phyloP scores from a whole-genome alignment of 805 yeast species.

The Wickerhamomyces hampshirensis region DNA sequence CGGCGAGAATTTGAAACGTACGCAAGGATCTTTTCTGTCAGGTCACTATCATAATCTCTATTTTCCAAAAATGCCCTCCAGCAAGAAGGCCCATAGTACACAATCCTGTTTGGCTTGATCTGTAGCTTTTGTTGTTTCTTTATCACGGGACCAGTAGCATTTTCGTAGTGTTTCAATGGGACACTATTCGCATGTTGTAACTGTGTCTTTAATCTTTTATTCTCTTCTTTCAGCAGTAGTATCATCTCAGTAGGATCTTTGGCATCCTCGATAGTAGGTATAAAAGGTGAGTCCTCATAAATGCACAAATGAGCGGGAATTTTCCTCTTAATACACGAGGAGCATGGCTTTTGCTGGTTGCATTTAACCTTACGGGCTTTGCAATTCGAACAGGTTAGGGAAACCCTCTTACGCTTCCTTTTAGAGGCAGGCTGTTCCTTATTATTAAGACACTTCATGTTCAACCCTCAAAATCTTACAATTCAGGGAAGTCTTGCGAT shows the following conservation, averaged over 20 bases:
- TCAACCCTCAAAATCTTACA: too few species aligned
- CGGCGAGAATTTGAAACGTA: constrained; percentile 15
- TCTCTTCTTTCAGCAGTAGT: constrained; percentile 14
- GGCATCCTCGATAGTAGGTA: constrained; percentile 22
- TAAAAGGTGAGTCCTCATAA: constrained; percentile 25
- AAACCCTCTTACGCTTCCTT: not conserved
- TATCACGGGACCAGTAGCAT: too few species aligned
- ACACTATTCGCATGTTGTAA: constrained; percentile 2
- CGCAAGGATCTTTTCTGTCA: constrained; percentile 7
- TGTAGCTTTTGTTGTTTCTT: too few species aligned
- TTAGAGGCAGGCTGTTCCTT: not conserved
- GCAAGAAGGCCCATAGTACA: constrained; percentile 18
- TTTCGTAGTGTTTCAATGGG: not conserved
- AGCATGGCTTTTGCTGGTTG: constrained; percentile 23
- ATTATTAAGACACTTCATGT: too few species aligned
- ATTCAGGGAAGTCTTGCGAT: too few species aligned
- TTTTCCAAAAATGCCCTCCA: constrained; percentile 17
- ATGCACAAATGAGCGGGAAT: constrained; percentile 22
- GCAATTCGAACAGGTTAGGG: constrained; percentile 18
- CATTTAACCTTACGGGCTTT: constrained; percentile 22
- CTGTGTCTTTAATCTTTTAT: constrained; percentile 13
- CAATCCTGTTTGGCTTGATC: constrained; percentile 8
- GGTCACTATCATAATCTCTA: constrained; percentile 4
- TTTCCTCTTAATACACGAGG: constrained; percentile 18
- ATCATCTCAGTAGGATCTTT: constrained; percentile 10